phyloP scores from a whole-genome alignment of 106 monocot species.

The Dendrobium huoshanense region DNA sequence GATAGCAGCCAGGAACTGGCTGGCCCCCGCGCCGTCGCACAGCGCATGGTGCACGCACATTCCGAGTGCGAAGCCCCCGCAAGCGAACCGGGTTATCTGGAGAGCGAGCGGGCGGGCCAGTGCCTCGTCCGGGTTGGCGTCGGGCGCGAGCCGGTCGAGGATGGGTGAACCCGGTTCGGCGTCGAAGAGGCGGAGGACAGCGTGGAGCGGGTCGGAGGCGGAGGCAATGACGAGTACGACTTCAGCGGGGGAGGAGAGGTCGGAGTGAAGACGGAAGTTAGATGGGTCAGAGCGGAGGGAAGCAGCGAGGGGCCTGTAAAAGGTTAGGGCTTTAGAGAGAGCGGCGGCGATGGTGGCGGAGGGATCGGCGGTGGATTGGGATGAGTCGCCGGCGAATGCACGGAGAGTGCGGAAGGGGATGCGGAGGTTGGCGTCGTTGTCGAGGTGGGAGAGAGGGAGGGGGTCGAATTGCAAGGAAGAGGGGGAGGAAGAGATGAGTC shows the following conservation, averaged over 20 bases:
- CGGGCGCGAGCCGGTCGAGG: constrained; percentile 36
- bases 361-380: constrained; percentile 3
- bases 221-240: constrained; percentile 19
- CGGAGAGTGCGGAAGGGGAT: constrained; percentile 53
- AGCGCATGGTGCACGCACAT: constrained; percentile 38
- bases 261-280: constrained; percentile 13
- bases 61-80: constrained; percentile 38
- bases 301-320: constrained; percentile 32
- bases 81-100: constrained; percentile 40
- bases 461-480: background rate
- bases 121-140: constrained; percentile 8
- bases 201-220: background rate
- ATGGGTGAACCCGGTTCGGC: constrained; percentile 22
- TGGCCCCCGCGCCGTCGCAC: constrained; percentile 48
- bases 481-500: constrained; percentile 17
- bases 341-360: constrained; percentile 20
- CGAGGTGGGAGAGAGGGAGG: constrained; percentile 52
- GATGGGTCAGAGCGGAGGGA: constrained; percentile 12
- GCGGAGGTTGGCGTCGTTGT: constrained; percentile 46
- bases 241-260: constrained; percentile 4
- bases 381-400: constrained; percentile 15
- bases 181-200: constrained; percentile 6
- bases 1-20: constrained; percentile 26
- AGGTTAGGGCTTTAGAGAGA: constrained; percentile 26
- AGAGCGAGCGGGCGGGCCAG: constrained; percentile 15